These are phyloP conservation scores for Backusella morwellensis DNA, from an alignment of 192 early-diverging fungal genomes.

Conservation along the genomic window DNA sequence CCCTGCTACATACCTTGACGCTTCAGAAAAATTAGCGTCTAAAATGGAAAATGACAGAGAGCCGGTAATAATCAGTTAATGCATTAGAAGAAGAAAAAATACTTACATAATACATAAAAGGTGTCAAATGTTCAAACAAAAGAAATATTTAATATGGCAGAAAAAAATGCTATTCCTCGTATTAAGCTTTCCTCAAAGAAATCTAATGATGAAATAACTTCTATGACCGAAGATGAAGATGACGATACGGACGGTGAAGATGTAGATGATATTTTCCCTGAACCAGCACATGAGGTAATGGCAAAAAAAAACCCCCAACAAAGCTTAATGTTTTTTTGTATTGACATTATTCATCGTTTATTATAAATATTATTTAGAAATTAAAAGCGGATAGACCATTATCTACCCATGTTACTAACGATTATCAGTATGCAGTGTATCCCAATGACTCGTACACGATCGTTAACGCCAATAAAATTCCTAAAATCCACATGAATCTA, in stretches of 20 bases:
- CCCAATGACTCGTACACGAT: background rate
- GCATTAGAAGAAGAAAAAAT: background rate
- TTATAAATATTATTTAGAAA: background rate
- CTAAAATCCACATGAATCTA: background rate
- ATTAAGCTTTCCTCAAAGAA: background rate
- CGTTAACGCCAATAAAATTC: background rate
- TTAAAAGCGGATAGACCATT: background rate
- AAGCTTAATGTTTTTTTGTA: background rate
- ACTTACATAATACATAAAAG: background rate
- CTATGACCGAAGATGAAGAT: slow-evolving; percentile 9
- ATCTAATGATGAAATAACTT: slow-evolving; percentile 8
- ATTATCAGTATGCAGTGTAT: background rate
- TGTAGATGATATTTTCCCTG: slow-evolving; percentile 10
- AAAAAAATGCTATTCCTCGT: slow-evolving; percentile 2
- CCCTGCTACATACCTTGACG: background rate
- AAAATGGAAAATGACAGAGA: background rate
- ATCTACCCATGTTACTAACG: background rate
- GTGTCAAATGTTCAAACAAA: background rate
- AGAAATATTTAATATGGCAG: background rate
- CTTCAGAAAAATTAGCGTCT: background rate
- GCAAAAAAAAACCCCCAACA: background rate
- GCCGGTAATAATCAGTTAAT: background rate
- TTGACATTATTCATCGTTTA: background rate
- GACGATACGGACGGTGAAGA: slow-evolving; percentile 13
- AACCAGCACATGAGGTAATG: slow-evolving; percentile 6